These are phyloP conservation scores for Rubroshorea leprosula DNA, from an alignment of 345 rosid species.

Conservation along the genomic window DNA sequence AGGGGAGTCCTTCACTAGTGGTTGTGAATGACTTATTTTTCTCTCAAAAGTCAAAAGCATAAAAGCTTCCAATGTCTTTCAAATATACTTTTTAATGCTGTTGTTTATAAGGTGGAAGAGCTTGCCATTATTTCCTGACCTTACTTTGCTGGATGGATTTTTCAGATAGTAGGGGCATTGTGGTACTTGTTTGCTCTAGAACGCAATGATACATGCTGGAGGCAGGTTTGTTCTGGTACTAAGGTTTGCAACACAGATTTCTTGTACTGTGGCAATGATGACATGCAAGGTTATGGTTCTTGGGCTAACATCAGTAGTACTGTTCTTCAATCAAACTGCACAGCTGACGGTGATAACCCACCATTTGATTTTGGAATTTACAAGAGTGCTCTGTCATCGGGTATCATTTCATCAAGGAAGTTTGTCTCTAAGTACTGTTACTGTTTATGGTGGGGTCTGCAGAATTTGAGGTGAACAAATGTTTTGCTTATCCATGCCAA, in stretches of 20 bases:
- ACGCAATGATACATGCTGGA: constrained; percentile 83
- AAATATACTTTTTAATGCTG: too few relatives aligned
- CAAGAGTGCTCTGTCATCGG: constrained; percentile 59
- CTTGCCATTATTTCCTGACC: too few relatives aligned
- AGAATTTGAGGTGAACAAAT: constrained; percentile 69
- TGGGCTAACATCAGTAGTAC: constrained; percentile 36
- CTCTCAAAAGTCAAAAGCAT: too few relatives aligned
- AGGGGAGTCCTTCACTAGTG: too few relatives aligned
- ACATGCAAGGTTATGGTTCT: constrained; percentile 35
- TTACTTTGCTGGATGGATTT: constrained; percentile 14
- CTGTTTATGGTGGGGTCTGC: constrained; percentile 99
- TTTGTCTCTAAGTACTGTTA: constrained; percentile 75
- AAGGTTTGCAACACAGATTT: constrained; percentile 35
- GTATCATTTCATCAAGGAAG: constrained; percentile 62
- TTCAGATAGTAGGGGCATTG: constrained; percentile 87
- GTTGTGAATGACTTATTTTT: too few relatives aligned
- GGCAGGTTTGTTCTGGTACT: constrained; percentile 28
- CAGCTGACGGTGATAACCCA: constrained; percentile 25
- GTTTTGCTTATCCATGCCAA: neutral
- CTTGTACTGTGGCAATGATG: constrained; percentile 70
- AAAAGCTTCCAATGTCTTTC: too few relatives aligned
- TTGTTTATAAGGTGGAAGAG: too few relatives aligned
- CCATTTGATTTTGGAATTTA: constrained; percentile 79
- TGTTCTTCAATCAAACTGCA: constrained; percentile 35
- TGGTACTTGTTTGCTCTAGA: constrained; percentile 91